These are phyloP conservation scores for Fusarium subtropicale DNA, from an alignment of 2,329 filamentous ascomycete genomes.

Conservation along the genomic window DNA sequence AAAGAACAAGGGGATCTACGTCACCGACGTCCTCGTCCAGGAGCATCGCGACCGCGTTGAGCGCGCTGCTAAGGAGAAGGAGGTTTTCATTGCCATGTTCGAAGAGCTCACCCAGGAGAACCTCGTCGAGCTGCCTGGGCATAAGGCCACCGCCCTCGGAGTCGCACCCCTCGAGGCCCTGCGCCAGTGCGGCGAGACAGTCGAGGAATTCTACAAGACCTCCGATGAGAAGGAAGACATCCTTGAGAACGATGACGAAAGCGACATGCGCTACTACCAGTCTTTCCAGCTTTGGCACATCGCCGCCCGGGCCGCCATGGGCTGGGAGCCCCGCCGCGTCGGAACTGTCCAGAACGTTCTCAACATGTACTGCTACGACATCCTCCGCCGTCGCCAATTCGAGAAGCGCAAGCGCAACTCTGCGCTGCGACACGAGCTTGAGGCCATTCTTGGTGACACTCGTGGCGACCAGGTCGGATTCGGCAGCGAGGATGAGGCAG, in stretches of 20 bases:
- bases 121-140: constrained; percentile 3
- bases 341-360: constrained; percentile 10
- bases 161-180: constrained; percentile 9
- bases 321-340: constrained; percentile 24
- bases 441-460: constrained; percentile 25
- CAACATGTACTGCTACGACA: constrained; percentile 24
- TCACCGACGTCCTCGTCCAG: constrained; percentile 25
- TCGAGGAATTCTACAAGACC: constrained; percentile 12
- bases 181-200: constrained; percentile 32
- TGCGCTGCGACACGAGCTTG: constrained; percentile 10
- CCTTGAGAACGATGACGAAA: constrained; percentile 5
- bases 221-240: constrained; percentile 11
- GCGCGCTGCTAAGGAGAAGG: constrained; percentile 23
- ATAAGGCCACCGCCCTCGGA: constrained; percentile 18
- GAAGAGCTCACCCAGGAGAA: constrained; percentile 17
- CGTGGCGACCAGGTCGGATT: constrained; percentile 14
- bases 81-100: constrained; percentile 21
- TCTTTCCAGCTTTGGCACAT: constrained; percentile 36
- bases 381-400: constrained; percentile 14
- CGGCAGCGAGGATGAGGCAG: constrained; percentile 4
- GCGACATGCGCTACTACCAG: constrained; percentile 14
- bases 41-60: constrained; percentile 30
- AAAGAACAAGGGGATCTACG: constrained; percentile 1
- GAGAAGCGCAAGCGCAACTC: constrained; percentile 16
- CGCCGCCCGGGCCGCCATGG: constrained; percentile 23